Base-by-base conservation (phyloP, 495 filamentous ascomycete species). In the Neurospora discreta region DNA sequence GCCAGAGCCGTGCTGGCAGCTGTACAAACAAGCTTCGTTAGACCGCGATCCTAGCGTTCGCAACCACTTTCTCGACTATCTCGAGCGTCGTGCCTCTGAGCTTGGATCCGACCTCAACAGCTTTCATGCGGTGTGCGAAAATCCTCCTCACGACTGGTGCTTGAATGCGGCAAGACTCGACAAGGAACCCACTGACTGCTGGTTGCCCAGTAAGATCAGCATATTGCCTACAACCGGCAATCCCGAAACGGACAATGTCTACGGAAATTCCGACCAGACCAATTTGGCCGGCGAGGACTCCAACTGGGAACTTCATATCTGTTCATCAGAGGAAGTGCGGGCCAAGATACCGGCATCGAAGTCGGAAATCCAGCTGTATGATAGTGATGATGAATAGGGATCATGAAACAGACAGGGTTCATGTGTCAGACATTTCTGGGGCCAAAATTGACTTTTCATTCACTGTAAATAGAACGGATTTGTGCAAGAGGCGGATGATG, bases 51-150 rank as follows among this genome's bases (percentile, higher is more conserved):
- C 20, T 23, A 52, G 44, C 44, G 44, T 52, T 23, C 44, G 44
- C 8, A 52, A 52, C 44, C 44, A 52, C 44, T 52, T 52, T 52
- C 20, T 52, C 44, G 44, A 52, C 10, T 52, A 52, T 23, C 44
- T 52, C 44, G 44, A 52, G 20, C 44, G 44, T 52, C 44, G 44
- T 13, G 44, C 44, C 26, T 52, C 20, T 6, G 44, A 52, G 20
- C 44, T 52, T 0, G 44, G 44, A 15, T 23, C 13, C 5, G 10
- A 46, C 10, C 20, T 44, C 42, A 44, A 52, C 10, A 0, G 2
- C 9, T n/a, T 20, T 10, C 0, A 5, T 0, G n/a, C 0, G 44
- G 0, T 23, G 1, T 2, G 0, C 44, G 20, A 1, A 23, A 0
- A 0, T 52, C 20, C 0, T 52, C 1, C 44, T 3, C 44, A 52